phyloP scores from a whole-genome alignment of 345 rosid genomes.

The Bruguiera gymnorhiza region DNA sequence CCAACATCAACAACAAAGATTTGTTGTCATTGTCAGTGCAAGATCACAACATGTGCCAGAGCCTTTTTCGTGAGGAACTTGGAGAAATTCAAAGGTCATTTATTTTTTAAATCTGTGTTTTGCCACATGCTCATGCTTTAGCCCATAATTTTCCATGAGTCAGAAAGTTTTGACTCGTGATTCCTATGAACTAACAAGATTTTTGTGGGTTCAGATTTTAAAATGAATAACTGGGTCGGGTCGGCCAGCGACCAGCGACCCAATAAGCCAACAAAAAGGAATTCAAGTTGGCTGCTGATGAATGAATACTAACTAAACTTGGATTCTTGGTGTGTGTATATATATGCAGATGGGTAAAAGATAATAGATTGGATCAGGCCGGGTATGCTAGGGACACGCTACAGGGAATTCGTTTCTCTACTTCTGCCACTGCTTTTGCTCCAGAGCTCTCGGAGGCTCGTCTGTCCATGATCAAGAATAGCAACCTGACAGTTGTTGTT shows the following conservation, averaged over 20 bases:
- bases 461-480: conserved; percentile 9
- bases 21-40: conserved; percentile 6
- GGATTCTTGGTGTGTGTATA: too few species aligned
- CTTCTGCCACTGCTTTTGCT: conserved; percentile 1
- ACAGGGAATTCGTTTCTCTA: conserved; percentile 2
- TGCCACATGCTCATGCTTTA: too few species aligned
- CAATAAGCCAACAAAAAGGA: background rate
- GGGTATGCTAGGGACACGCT: conserved; percentile 19
- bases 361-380: conserved; percentile 7
- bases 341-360: conserved; percentile 18
- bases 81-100: conserved; percentile 9
- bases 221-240: too few species aligned
- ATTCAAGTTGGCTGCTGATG: background rate
- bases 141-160: too few species aligned
- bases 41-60: conserved; percentile 17
- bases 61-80: conserved; percentile 5
- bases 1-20: background rate
- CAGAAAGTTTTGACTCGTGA: background rate
- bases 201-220: too few species aligned
- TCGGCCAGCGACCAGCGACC: too few species aligned
- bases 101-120: too few species aligned
- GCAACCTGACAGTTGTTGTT: conserved; percentile 9
- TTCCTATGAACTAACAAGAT: too few species aligned
- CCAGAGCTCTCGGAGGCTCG: conserved; percentile 13
- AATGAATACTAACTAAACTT: background rate